Conservation (phyloP, 2,329 filamentous ascomycete genomes). For the Fusarium decemcellulare region DNA sequence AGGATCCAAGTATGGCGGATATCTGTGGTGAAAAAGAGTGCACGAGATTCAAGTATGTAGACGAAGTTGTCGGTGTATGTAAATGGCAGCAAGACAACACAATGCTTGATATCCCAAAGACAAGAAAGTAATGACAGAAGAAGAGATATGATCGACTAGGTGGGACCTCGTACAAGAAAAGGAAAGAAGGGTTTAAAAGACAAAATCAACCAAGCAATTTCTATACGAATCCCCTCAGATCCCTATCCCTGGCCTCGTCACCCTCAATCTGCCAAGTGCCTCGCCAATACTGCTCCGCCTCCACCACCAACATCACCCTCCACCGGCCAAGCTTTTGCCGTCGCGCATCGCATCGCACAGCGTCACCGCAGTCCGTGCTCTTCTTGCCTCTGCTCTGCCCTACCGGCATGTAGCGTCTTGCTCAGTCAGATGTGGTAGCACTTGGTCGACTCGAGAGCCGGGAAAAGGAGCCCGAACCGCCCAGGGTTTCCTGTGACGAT, state of each 20-base stretch:
- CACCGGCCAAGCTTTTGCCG: background rate
- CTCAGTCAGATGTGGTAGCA: background rate
- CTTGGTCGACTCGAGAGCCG: no score
- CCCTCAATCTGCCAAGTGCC: conserved; percentile 12
- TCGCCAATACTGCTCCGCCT: conserved; percentile 16
- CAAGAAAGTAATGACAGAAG: background rate
- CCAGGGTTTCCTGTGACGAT: conserved; percentile 4
- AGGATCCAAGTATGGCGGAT: no score
- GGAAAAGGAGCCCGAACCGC: background rate
- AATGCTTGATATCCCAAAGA: background rate
- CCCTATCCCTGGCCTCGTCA: conserved; percentile 4
- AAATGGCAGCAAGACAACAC: no score
- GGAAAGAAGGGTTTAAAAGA: background rate
- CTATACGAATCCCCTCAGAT: background rate
- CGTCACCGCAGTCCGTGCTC: background rate
- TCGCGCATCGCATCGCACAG: background rate
- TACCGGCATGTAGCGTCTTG: background rate
- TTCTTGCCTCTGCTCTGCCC: background rate
- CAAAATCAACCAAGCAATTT: background rate
- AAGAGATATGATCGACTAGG: background rate
- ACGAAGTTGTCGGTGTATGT: no score
- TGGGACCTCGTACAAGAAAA: conserved; percentile 1
- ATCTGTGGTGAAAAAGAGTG: no score
- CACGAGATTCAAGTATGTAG: no score
- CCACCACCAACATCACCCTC: background rate